Evolutionary conservation across 768 basidiomycete genomes (phyloP).

Genomic region (Termitomyces sp.): DNA sequence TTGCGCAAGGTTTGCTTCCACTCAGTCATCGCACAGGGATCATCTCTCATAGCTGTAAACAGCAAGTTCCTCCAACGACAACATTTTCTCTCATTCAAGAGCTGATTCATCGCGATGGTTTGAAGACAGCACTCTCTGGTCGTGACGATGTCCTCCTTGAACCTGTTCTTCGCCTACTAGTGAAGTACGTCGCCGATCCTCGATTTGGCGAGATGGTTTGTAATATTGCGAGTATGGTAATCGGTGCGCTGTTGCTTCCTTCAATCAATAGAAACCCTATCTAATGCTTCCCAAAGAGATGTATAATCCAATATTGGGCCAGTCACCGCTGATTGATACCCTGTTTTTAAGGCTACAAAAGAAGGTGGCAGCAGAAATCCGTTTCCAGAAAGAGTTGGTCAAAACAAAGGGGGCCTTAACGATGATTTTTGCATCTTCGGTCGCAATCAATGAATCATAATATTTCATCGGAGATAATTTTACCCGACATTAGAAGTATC

Average conservation of each 20-base stretch:
- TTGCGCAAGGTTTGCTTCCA: conserved; percentile 61
- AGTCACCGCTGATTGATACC: conserved; percentile 88
- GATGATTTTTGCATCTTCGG: conserved; percentile 74
- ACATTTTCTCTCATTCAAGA: conserved; percentile 92
- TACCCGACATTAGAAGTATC: conserved; percentile 17
- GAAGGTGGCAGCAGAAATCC: conserved; percentile 81
- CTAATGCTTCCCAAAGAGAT: conserved; percentile 53
- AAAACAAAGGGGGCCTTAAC: conserved; percentile 84
- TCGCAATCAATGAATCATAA: conserved; percentile 17
- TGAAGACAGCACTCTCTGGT: conserved; percentile 79
- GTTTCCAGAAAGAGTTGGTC: conserved; percentile 81
- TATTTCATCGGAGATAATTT: conserved; percentile 1
- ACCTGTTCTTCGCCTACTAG: conserved; percentile 80
- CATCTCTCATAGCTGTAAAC: conserved; percentile 2
- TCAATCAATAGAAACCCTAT: conserved; percentile 5
- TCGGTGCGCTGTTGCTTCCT: conserved; percentile 52
- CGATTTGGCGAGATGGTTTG: conserved; percentile 89
- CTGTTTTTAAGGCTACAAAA: conserved; percentile 77
- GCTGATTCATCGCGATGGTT: conserved; percentile 85
- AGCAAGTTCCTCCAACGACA: conserved; percentile 82
- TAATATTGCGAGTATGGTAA: conserved; percentile 72
- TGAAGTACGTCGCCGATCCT: conserved; percentile 84
- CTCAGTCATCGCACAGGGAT: background rate
- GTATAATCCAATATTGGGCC: conserved; percentile 88
- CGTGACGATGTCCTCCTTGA: conserved; percentile 93